A percentile compares a stretch with the other conserved stretches of the same genome.
Conservation (phyloP, 352 stramenopile genomes). For the Globisporangium barbulae region DNA sequence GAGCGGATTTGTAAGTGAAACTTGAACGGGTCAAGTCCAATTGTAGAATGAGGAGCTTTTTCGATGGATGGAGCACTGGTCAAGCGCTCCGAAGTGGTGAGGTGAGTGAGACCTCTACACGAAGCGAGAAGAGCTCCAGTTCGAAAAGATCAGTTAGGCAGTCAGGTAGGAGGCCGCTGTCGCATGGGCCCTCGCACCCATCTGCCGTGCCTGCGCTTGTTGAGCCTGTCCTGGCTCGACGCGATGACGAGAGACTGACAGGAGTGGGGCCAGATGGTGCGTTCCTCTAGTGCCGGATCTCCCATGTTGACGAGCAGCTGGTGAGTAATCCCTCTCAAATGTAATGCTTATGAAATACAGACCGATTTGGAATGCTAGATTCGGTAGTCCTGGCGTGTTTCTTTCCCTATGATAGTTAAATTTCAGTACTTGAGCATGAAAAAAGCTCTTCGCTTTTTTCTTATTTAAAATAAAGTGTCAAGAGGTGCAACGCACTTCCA, state of each 20-base stretch:
- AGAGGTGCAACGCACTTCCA: neutral
- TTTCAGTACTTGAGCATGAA: neutral
- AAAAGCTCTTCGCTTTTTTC: neutral
- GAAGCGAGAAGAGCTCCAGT: conserved; percentile 3
- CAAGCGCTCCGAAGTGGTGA: neutral
- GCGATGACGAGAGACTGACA: conserved; percentile 2
- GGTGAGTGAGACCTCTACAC: neutral
- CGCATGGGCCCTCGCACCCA: conserved; percentile 3
- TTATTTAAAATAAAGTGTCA: neutral
- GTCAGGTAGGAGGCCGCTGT: neutral
- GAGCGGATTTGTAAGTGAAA: conserved; percentile 3
- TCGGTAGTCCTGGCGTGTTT: neutral
- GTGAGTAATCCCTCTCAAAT: neutral
- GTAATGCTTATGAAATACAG: neutral
- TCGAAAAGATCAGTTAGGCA: neutral
- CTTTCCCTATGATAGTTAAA: neutral
- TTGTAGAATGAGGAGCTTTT: conserved; percentile 8
- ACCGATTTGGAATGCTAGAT: neutral
- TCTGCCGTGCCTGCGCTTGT: neutral
- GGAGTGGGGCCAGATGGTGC: neutral
- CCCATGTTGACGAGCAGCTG: neutral
- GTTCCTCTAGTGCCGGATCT: neutral
- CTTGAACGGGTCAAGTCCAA: conserved; percentile 14
- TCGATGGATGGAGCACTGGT: no score
- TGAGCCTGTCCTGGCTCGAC: conserved; percentile 1